Percentiles rank a stretch among this genome's conserved stretches.
Conservation (phyloP, 352 stramenopile genomes). For the Pythium aristosporum region DNA sequence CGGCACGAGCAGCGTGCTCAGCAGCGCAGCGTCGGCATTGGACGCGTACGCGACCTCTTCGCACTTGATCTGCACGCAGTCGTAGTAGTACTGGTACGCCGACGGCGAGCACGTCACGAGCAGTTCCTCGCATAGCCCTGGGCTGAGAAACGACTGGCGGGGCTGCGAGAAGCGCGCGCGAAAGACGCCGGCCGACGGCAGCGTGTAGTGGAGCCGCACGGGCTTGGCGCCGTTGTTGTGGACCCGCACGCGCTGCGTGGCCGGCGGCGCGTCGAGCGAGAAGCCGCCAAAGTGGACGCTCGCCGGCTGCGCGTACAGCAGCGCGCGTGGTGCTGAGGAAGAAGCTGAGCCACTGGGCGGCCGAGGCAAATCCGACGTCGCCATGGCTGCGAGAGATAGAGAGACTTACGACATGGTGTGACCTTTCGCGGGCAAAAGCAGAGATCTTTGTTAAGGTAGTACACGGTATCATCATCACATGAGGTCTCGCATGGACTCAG, state of each 20-base stretch:
- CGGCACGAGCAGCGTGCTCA: conserved; percentile 61
- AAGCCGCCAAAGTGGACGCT: conserved; percentile 90
- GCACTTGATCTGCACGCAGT: conserved; percentile 77
- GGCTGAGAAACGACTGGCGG: conserved; percentile 64
- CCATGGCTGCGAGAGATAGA: no score
- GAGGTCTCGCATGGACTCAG: conserved; percentile 59
- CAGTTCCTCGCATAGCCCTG: conserved; percentile 78
- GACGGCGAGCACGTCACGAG: conserved; percentile 64
- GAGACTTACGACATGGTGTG: no score
- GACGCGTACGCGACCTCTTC: conserved; percentile 72
- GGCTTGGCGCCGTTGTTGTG: conserved; percentile 78
- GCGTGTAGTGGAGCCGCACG: conserved; percentile 67
- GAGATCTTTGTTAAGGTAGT: no score
- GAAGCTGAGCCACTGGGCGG: no score
- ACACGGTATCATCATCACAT: conserved; percentile 31
- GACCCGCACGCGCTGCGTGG: conserved; percentile 67
- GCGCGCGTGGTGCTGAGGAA: background rate
- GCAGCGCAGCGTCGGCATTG: conserved; percentile 38
- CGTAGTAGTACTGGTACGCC: conserved; percentile 90
- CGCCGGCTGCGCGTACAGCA: conserved; percentile 54
- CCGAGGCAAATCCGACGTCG: no score
- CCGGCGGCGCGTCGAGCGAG: conserved; percentile 36
- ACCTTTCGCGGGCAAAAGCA: no score
- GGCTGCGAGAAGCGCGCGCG: conserved; percentile 46
- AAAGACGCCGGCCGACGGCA: conserved; percentile 47